A percentile compares a stretch with the other conserved stretches of the same genome.
Evolutionary conservation across 495 filamentous ascomycete genomes (phyloP).

Genomic region (Xylaria telfairii): DNA sequence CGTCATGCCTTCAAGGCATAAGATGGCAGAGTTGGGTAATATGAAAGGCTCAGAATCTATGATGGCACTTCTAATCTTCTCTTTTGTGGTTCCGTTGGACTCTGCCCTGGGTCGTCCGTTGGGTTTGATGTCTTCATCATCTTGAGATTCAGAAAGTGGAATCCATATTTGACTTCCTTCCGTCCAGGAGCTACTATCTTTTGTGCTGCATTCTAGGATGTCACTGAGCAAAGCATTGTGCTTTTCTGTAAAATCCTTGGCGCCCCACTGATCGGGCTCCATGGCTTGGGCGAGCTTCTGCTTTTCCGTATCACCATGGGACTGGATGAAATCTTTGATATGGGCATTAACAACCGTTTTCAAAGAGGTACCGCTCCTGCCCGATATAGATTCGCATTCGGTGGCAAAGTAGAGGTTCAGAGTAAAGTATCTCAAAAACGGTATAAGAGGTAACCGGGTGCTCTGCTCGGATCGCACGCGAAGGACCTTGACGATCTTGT

Average conservation of each 20-base stretch:
- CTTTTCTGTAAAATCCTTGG: conserved; percentile 78
- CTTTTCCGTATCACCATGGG: conserved; percentile 75
- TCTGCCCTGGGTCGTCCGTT: conserved; percentile 39
- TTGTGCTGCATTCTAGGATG: conserved; percentile 80
- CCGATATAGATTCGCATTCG: conserved; percentile 95
- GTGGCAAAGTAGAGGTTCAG: conserved; percentile 94
- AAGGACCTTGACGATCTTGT: conserved; percentile 88
- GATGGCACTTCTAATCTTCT: conserved; percentile 73
- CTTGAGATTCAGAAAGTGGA: conserved; percentile 50
- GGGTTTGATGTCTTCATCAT: conserved; percentile 32
- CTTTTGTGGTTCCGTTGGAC: conserved; percentile 64
- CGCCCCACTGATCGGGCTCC: conserved; percentile 90
- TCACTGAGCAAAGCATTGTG: conserved; percentile 67
- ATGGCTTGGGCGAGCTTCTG: conserved; percentile 82
- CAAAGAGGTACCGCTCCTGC: conserved; percentile 79
- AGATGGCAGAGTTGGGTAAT: conserved; percentile 79
- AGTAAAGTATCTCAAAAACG: conserved; percentile 90
- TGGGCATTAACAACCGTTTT: conserved; percentile 91
- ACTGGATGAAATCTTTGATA: conserved; percentile 85
- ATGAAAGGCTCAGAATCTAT: conserved; percentile 88
- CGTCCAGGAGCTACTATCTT: conserved; percentile 77
- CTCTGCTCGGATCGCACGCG: conserved; percentile 90
- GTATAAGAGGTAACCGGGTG: conserved; percentile 69
- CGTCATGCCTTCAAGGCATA: conserved; percentile 80
- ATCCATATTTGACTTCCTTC: conserved; percentile 75